Conservation (phyloP, 2,329 filamentous ascomycete species). For the Fusarium udum region DNA sequence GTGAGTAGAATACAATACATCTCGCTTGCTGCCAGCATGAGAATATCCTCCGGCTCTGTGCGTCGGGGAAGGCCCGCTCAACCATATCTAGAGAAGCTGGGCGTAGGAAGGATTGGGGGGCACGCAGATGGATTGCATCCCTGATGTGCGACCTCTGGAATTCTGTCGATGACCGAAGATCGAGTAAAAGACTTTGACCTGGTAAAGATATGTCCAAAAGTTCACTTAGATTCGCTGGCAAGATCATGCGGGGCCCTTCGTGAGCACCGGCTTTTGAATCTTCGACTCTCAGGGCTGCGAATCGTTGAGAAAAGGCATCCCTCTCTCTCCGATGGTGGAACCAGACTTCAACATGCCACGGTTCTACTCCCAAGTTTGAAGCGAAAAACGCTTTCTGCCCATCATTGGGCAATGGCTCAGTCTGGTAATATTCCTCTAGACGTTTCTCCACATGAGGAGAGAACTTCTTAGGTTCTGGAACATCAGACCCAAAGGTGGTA, state of each 20-base stretch:
- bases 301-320: constrained; percentile 56
- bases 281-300: constrained; percentile 56
- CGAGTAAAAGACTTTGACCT: constrained; percentile 58
- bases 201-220: constrained; percentile 61
- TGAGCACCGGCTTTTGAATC: constrained; percentile 46
- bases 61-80: constrained; percentile 59
- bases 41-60: constrained; percentile 58
- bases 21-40: constrained; percentile 57
- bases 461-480: constrained; percentile 57
- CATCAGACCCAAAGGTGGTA: constrained; percentile 51
- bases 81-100: constrained; percentile 61
- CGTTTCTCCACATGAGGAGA: constrained; percentile 60
- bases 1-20: constrained; percentile 64
- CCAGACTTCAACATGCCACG: constrained; percentile 63
- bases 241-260: constrained; percentile 57
- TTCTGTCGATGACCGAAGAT: constrained; percentile 57
- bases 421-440: constrained; percentile 63
- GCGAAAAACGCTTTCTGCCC: constrained; percentile 63
- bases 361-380: constrained; percentile 63
- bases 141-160: constrained; percentile 63
- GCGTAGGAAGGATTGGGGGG: constrained; percentile 59
- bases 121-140: constrained; percentile 62
- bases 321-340: constrained; percentile 63
- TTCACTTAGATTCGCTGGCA: constrained; percentile 60
- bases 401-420: constrained; percentile 58